These are phyloP conservation scores for Alternaria infectoria DNA, from an alignment of 2,329 filamentous ascomycete species.

Conservation along the genomic window DNA sequence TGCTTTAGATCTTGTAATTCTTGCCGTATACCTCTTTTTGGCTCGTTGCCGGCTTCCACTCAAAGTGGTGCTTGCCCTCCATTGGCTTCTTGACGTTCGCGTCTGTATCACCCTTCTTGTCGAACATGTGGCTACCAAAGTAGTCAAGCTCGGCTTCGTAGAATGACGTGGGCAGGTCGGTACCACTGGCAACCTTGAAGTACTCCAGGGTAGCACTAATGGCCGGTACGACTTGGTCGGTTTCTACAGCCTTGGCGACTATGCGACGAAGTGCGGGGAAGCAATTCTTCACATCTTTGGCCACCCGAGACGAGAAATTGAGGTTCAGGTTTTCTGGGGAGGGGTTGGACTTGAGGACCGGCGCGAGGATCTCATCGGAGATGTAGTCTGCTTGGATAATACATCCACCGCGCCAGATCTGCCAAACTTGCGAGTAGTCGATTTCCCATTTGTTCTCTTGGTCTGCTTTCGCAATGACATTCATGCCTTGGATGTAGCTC, in stretches of 20 bases:
- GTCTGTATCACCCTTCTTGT: slow-evolving; percentile 61
- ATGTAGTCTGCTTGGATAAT: slow-evolving; percentile 74
- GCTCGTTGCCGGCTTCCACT: slow-evolving; percentile 61
- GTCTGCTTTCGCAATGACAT: slow-evolving; percentile 67
- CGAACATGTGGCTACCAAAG: slow-evolving; percentile 72
- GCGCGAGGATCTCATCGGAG: slow-evolving; percentile 61
- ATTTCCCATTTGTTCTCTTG: slow-evolving; percentile 66
- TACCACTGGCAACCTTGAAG: slow-evolving; percentile 67
- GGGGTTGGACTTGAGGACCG: slow-evolving; percentile 47
- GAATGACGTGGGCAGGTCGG: slow-evolving; percentile 69
- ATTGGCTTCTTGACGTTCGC: slow-evolving; percentile 54
- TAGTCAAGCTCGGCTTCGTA: slow-evolving; percentile 75
- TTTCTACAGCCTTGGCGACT: slow-evolving; percentile 60
- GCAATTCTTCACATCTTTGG: slow-evolving; percentile 59
- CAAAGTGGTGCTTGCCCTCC: slow-evolving; percentile 67
- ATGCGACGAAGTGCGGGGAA: slow-evolving; percentile 63
- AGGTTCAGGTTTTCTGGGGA: slow-evolving; percentile 55
- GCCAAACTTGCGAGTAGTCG: slow-evolving; percentile 58
- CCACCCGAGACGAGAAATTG: slow-evolving; percentile 53
- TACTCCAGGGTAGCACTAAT: slow-evolving; percentile 70
- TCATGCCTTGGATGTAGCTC: slow-evolving; percentile 70
- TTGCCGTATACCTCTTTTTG: slow-evolving; percentile 29
- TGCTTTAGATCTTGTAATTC: slow-evolving; percentile 11
- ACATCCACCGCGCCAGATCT: slow-evolving; percentile 73
- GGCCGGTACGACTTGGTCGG: slow-evolving; percentile 66